phyloP scores from a whole-genome alignment of 1,139 yeast species.

The Saccharomyces hybrid region DNA sequence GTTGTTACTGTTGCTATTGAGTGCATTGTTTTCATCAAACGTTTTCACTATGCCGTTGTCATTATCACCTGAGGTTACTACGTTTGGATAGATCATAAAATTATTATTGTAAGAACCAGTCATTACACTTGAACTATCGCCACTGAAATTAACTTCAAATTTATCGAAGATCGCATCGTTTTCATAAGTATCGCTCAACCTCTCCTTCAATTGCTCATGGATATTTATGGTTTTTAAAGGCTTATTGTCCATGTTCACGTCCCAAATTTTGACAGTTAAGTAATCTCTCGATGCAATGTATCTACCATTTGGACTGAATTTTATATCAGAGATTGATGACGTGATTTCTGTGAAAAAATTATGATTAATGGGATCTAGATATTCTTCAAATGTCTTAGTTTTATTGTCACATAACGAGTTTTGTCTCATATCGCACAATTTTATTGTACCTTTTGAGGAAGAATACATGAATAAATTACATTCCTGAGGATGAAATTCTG shows the following conservation, averaged over 20 bases:
- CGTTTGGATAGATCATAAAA: conserved; percentile 93
- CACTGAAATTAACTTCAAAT: conserved; percentile 92
- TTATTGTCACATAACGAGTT: conserved; percentile 90
- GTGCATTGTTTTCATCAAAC: conserved; percentile 10
- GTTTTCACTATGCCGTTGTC: conserved; percentile 17
- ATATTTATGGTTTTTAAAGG: conserved; percentile 92
- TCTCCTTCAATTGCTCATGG: conserved; percentile 89
- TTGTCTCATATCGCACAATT: conserved; percentile 93
- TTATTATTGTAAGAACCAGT: conserved; percentile 96
- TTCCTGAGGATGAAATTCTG: conserved; percentile 89
- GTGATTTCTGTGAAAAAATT: conserved; percentile 97
- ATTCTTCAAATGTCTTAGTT: conserved; percentile 85
- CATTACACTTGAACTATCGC: conserved; percentile 88
- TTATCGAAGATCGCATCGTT: conserved; percentile 97
- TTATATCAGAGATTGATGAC: conserved; percentile 86
- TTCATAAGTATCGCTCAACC: conserved; percentile 94
- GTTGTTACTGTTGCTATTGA: conserved; percentile 4
- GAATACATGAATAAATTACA: conserved; percentile 95
- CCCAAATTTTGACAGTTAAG: conserved; percentile 97
- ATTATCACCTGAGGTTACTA: conserved; percentile 36
- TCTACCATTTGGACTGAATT: conserved; percentile 86
- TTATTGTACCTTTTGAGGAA: conserved; percentile 93
- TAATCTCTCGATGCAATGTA: conserved; percentile 94
- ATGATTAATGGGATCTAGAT: conserved; percentile 85
- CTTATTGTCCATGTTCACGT: conserved; percentile 90